Conservation (phyloP, 306 rosid species). For the Vachellia collinsii region DNA sequence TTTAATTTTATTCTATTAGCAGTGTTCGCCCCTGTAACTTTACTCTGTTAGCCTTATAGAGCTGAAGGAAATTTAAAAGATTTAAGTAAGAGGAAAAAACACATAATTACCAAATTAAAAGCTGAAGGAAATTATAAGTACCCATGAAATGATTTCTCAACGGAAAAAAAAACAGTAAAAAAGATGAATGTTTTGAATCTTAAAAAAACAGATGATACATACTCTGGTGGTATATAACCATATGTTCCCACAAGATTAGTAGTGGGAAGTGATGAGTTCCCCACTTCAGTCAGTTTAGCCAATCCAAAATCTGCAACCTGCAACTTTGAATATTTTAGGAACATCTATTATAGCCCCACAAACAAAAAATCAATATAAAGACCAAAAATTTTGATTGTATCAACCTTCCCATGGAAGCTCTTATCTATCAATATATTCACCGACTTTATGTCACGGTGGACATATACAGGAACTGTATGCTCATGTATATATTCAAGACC, state of each 20-base stretch:
- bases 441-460: background rate
- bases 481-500: background rate
- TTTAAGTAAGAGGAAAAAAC: too few relatives aligned
- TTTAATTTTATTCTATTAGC: too few relatives aligned
- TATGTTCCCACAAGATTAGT: background rate
- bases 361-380: background rate
- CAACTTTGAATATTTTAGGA: background rate
- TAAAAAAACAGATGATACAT: background rate
- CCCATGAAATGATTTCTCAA: too few relatives aligned
- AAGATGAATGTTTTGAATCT: background rate
- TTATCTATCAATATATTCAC: background rate
- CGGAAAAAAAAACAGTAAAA: too few relatives aligned
- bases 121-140: too few relatives aligned
- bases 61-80: too few relatives aligned
- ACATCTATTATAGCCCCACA: background rate
- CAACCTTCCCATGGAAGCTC: background rate
- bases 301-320: conserved; percentile 3
- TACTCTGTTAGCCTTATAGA: too few relatives aligned
- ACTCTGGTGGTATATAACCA: background rate
- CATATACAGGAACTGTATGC: background rate
- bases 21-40: too few relatives aligned
- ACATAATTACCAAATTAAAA: too few relatives aligned
- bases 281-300: background rate
- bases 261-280: background rate
- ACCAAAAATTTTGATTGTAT: background rate